Evolutionary conservation across 768 basidiomycete species (phyloP).

Genomic region (Collybiopsis luxurians): DNA sequence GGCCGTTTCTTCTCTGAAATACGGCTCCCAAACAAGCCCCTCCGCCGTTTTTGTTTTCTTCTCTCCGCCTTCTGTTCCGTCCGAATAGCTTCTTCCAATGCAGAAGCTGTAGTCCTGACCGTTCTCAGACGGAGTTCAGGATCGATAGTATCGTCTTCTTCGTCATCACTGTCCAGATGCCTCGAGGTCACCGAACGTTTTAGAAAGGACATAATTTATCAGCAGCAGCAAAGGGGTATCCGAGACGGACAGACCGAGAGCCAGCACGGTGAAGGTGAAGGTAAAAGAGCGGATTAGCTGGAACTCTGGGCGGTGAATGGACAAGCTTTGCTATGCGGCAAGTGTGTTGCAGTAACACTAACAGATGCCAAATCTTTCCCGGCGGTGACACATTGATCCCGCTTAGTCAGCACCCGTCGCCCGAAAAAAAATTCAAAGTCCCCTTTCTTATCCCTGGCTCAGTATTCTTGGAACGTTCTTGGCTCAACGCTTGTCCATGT

Average conservation of each 20-base stretch:
- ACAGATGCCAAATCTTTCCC: too few species aligned
- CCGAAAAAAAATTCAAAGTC: too few species aligned
- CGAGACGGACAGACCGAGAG: conserved; percentile 10
- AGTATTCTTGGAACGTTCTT: too few species aligned
- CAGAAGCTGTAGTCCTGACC: conserved; percentile 90
- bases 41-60: conserved; percentile 53
- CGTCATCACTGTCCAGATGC: conserved; percentile 52
- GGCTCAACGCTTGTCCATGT: too few species aligned
- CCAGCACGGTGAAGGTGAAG: conserved; percentile 14
- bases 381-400: too few species aligned
- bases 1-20: conserved; percentile 45
- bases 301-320: neutral
- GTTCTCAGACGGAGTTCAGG: conserved; percentile 85
- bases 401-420: too few species aligned
- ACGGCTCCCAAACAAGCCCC: conserved; percentile 54
- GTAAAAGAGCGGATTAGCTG: conserved; percentile 2
- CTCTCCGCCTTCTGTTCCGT: conserved; percentile 70
- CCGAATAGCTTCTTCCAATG: conserved; percentile 82
- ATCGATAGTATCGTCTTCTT: conserved; percentile 73
- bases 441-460: too few species aligned
- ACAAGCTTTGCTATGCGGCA: too few species aligned
- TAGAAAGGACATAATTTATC: conserved; percentile 31
- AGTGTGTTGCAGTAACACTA: too few species aligned
- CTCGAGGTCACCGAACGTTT: conserved; percentile 35
- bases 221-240: neutral